Evolutionary conservation across 352 stramenopile species (phyloP), one percentile per base, ranked within the genome.

Genomic region (Globisporangium apiculatum): DNA sequence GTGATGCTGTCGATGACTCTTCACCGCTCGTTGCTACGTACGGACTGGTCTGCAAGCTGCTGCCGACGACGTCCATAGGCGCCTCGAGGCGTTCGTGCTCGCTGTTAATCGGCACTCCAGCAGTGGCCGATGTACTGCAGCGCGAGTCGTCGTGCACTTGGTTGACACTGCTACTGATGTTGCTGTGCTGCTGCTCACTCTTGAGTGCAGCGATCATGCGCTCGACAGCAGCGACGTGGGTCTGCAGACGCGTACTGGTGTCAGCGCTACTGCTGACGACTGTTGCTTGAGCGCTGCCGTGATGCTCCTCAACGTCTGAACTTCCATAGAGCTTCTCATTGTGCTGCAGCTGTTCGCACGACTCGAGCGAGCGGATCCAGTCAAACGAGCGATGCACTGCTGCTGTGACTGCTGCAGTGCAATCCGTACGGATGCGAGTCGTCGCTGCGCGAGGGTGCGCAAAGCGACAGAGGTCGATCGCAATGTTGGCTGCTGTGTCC

Each of bases 381-480:
- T 71, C 55, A 18, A 82, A 74, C 1, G 72, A 74, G 49, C 43
- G 38, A 6, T 46, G 52, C 6, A 87, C 54, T 5, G 65, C 58
- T 0, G 51, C 54, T 3, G 45, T 58, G 0, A 84, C 52, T 3
- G 61, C 51, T n/a, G 31, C 17, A 38, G 55, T 24, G 8, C 74
- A 83, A 2, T 60, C 31, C 15, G 35, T 18, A 31, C 45, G 31
- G 11, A 36, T 18, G 0, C 51, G 60, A 0, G 24, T n/a, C n/a
- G 38, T 4, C 0, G 45, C 15, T 2, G 3, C n/a, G 0, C 35
- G n/a, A 4, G 35, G 12, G 35, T 58, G 51, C 10, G 68, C 53
- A 43, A 85, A 79, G 45, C 31, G 45, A 53, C 75, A 87, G 8
- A 83, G 62, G 18, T 80, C 75, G 0, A 53, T 61, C 7, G 77